Conservation (phyloP, 768 basidiomycete genomes). For the Leucogyrophana mollusca region DNA sequence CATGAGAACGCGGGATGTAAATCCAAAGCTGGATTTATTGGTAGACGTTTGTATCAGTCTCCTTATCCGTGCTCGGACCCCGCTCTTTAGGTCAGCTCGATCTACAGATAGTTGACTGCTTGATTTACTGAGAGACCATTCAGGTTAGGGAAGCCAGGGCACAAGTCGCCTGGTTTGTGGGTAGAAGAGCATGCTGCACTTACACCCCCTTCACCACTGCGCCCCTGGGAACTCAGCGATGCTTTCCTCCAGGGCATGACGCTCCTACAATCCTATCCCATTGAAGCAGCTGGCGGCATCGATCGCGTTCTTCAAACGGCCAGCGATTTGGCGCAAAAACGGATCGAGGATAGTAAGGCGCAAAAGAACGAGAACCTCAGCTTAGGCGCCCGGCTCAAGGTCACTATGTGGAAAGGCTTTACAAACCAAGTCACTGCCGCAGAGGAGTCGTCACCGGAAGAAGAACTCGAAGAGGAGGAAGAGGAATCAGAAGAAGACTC, state of each 20-base stretch:
- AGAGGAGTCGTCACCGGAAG: slow-evolving; percentile 31
- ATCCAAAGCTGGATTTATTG: slow-evolving; percentile 67
- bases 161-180: slow-evolving; percentile 53
- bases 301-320: slow-evolving; percentile 70
- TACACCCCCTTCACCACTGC: slow-evolving; percentile 42
- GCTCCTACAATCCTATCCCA: slow-evolving; percentile 64
- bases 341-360: slow-evolving; percentile 38
- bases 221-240: slow-evolving; percentile 54
- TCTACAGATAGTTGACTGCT: slow-evolving; percentile 5
- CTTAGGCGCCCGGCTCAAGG: slow-evolving; percentile 55
- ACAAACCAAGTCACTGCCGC: slow-evolving; percentile 47
- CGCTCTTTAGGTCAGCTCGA: slow-evolving; percentile 51
- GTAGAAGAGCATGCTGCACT: slow-evolving; percentile 37
- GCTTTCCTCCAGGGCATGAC: slow-evolving; percentile 66
- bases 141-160: slow-evolving; percentile 53
- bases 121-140: not conserved
- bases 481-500: slow-evolving; percentile 25
- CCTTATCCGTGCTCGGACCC: slow-evolving; percentile 55
- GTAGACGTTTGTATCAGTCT: slow-evolving; percentile 70
- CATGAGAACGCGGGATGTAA: slow-evolving; percentile 46
- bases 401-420: slow-evolving; percentile 68
- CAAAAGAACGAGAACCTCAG: slow-evolving; percentile 35
- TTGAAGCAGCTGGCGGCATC: slow-evolving; percentile 65
- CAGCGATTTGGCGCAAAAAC: slow-evolving; percentile 53
- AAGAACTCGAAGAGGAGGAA: slow-evolving; percentile 25